A percentile compares a stretch with the other conserved stretches of the same genome.
These are phyloP conservation scores for Fusarium xyrophilum DNA, from an alignment of 2,329 filamentous ascomycete species.

Conservation along the genomic window DNA sequence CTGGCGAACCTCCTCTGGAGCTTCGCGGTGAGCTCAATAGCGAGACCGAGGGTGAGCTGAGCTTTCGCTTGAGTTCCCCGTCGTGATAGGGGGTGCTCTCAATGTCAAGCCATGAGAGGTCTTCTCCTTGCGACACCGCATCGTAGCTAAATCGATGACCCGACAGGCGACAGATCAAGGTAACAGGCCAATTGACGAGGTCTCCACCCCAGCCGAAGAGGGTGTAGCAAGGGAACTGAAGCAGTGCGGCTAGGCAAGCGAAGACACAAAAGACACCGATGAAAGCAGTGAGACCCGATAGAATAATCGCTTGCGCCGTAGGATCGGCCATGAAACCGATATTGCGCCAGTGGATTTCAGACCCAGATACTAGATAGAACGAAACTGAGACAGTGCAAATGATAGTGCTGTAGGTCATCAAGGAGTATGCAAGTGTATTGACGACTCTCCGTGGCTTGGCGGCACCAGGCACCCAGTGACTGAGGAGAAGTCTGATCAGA, in stretches of 20 bases:
- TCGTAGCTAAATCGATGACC: neutral
- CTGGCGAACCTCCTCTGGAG: neutral
- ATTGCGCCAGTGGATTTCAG: constrained; percentile 47
- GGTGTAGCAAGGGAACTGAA: constrained; percentile 37
- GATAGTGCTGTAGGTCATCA: constrained; percentile 10
- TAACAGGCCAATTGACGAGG: constrained; percentile 38
- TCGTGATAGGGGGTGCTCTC: neutral
- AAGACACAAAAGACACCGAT: constrained; percentile 27
- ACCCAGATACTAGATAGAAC: constrained; percentile 14
- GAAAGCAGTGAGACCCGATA: constrained; percentile 41
- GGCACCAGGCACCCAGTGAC: constrained; percentile 29
- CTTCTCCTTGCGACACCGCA: constrained; percentile 6
- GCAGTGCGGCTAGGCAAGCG: constrained; percentile 17
- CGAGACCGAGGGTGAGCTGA: neutral
- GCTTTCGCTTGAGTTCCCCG: neutral
- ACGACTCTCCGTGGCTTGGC: constrained; percentile 2
- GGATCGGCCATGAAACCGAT: constrained; percentile 42
- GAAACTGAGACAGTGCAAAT: constrained; percentile 35
- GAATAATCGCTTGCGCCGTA: constrained; percentile 39
- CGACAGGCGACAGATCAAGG: neutral
- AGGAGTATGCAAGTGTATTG: neutral
- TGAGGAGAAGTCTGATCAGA: constrained; percentile 43
- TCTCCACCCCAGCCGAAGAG: constrained; percentile 33
- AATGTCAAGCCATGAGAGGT: constrained; percentile 36
- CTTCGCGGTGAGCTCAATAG: neutral